Evolutionary conservation across 1,139 yeast genomes (phyloP).

Genomic region (Zhuliangozyma parablackwelliae): DNA sequence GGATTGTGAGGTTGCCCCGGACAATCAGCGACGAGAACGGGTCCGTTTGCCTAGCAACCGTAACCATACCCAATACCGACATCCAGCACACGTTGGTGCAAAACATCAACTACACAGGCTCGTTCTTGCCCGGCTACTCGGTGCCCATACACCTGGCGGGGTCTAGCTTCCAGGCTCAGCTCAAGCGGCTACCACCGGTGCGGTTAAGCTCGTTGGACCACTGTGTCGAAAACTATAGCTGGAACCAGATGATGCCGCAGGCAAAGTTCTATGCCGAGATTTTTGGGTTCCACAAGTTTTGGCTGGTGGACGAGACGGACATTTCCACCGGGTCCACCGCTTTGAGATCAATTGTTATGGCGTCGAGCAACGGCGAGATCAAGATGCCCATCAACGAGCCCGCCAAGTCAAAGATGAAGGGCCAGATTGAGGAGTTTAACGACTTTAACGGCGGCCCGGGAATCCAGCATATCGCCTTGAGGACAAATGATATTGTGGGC

Average conservation of each 20-base stretch:
- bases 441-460: slow-evolving; percentile 78
- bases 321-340: slow-evolving; percentile 68
- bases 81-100: slow-evolving; percentile 66
- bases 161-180: slow-evolving; percentile 4
- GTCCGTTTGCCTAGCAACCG: slow-evolving; percentile 47
- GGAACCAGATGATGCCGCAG: slow-evolving; percentile 59
- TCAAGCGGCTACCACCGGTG: slow-evolving; percentile 28
- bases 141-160: slow-evolving; percentile 6
- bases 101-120: slow-evolving; percentile 39
- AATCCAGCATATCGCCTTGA: slow-evolving; percentile 73
- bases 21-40: slow-evolving; percentile 45
- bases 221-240: slow-evolving; percentile 72
- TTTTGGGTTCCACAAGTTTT: slow-evolving; percentile 71
- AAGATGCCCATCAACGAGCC: slow-evolving; percentile 88
- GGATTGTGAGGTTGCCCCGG: slow-evolving; percentile 39
- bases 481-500: slow-evolving; percentile 54
- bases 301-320: slow-evolving; percentile 80
- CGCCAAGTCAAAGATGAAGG: slow-evolving; percentile 56
- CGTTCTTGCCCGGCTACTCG: slow-evolving; percentile 56
- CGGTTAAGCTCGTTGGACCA: slow-evolving; percentile 55
- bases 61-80: slow-evolving; percentile 57
- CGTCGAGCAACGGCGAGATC: slow-evolving; percentile 58
- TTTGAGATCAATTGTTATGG: slow-evolving; percentile 71
- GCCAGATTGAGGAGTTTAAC: slow-evolving; percentile 80
- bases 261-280: slow-evolving; percentile 56